Evolutionary conservation across 768 basidiomycete genomes (phyloP).

Genomic region (Russula vinacea): DNA sequence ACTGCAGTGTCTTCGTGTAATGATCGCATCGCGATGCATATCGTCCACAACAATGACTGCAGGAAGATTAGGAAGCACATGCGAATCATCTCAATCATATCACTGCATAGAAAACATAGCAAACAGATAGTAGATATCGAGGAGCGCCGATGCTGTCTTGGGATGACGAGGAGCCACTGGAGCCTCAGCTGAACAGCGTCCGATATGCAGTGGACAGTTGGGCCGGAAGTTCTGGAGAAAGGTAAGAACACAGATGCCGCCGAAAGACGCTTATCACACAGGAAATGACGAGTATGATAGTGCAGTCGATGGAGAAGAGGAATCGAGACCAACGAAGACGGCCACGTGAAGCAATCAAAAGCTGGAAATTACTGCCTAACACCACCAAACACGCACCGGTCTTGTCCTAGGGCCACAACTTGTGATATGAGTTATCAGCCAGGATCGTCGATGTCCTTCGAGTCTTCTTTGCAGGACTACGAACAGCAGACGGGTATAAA

Average conservation of each 20-base stretch:
- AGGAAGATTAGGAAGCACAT: not conserved
- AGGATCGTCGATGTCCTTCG: too few relatives aligned
- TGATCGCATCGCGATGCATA: not conserved
- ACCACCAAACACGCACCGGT: too few relatives aligned
- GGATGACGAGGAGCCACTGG: slow-evolving; percentile 4
- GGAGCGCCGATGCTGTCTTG: not conserved
- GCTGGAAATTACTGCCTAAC: too few relatives aligned
- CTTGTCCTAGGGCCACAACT: too few relatives aligned
- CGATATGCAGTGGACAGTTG: slow-evolving; percentile 10
- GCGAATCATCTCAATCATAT: not conserved
- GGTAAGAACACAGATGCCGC: slow-evolving; percentile 1
- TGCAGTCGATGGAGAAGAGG: slow-evolving; percentile 12
- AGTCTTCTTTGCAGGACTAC: too few relatives aligned
- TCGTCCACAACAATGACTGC: slow-evolving; percentile 1
- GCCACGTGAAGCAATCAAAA: slow-evolving; percentile 18
- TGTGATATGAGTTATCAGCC: too few relatives aligned
- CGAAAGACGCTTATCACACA: not conserved
- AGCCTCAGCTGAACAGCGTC: slow-evolving; percentile 11
- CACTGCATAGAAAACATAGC: not conserved
- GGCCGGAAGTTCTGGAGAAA: slow-evolving; percentile 6
- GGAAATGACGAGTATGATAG: not conserved
- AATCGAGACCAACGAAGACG: slow-evolving; percentile 12
- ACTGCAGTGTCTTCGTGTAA: slow-evolving; percentile 3
- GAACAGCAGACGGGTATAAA: too few relatives aligned
- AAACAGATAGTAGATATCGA: not conserved